Conservation (phyloP, 148 eudicot genomes). For the Chenopodium album region DNA sequence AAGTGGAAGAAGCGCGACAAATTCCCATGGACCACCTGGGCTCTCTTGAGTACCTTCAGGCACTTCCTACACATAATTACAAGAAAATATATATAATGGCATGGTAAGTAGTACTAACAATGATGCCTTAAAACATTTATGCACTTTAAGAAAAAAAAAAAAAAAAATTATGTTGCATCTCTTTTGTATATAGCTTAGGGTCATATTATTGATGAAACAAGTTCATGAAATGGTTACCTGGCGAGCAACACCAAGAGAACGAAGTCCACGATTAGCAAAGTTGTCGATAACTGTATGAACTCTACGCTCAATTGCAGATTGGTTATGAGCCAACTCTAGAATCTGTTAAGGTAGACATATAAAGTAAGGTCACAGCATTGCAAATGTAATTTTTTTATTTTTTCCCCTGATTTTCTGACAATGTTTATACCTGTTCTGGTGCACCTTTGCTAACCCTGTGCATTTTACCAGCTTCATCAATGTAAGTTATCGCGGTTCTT, state of each 20-base stretch:
- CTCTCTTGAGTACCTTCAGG: conserved; percentile 66
- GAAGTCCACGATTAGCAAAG: conserved; percentile 83
- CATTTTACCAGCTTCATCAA: conserved; percentile 55
- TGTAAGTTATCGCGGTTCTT: conserved; percentile 71
- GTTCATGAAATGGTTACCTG: conserved; percentile 40
- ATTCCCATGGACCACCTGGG: conserved; percentile 84
- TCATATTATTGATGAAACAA: neutral
- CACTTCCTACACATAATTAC: conserved; percentile 47
- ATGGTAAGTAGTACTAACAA: too few species aligned
- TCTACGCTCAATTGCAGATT: conserved; percentile 41
- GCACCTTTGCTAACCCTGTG: conserved; percentile 89
- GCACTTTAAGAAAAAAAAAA: too few species aligned
- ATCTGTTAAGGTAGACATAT: conserved; percentile 39
- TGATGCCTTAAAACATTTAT: too few species aligned
- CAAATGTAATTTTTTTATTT: neutral
- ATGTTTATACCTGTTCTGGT: conserved; percentile 63
- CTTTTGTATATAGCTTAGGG: too few species aligned
- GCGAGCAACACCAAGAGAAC: conserved; percentile 73
- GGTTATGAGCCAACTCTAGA: conserved; percentile 59
- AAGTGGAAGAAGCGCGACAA: conserved; percentile 75
- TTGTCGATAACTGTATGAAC: conserved; percentile 65
- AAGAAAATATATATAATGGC: too few species aligned
- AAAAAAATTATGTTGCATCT: too few species aligned
- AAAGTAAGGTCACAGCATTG: neutral
- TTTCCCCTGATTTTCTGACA: neutral